A percentile compares a stretch with the other conserved stretches of the same genome.
Evolutionary conservation across 2,329 filamentous ascomycete genomes (phyloP).

Genomic region (Arthrobotrys iridis): DNA sequence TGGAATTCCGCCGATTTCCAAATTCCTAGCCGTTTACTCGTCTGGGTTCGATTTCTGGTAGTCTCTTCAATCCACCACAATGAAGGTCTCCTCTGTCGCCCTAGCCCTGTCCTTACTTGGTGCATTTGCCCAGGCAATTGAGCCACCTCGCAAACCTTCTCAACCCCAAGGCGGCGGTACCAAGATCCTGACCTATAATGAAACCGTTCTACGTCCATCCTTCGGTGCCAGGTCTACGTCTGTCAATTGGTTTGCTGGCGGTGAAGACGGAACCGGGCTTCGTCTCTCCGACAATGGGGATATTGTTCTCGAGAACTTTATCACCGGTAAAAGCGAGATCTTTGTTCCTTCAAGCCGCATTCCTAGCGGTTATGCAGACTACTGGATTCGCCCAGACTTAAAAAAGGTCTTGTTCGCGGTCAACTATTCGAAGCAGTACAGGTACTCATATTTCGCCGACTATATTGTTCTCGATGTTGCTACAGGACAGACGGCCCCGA

Average conservation of each 20-base stretch:
- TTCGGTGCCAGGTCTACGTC: slow-evolving; percentile 65
- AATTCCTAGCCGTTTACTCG: slow-evolving; percentile 91
- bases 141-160: slow-evolving; percentile 67
- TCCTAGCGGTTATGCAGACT: slow-evolving; percentile 68
- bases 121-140: slow-evolving; percentile 60
- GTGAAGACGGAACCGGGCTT: slow-evolving; percentile 68
- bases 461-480: slow-evolving; percentile 73
- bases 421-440: slow-evolving; percentile 75
- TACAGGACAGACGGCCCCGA: slow-evolving; percentile 67
- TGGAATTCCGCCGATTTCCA: slow-evolving; percentile 65
- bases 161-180: slow-evolving; percentile 69
- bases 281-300: slow-evolving; percentile 63
- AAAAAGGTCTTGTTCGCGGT: slow-evolving; percentile 71
- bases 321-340: slow-evolving; percentile 68
- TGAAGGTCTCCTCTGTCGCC: slow-evolving; percentile 44
- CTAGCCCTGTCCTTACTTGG: slow-evolving; percentile 39
- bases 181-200: slow-evolving; percentile 70
- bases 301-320: slow-evolving; percentile 71
- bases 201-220: slow-evolving; percentile 66
- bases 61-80: slow-evolving; percentile 62
- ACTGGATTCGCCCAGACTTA: slow-evolving; percentile 71
- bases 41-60: slow-evolving; percentile 11
- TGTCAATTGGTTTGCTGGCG: slow-evolving; percentile 69
- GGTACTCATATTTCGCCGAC: slow-evolving; percentile 74
- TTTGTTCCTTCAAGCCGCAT: slow-evolving; percentile 69